These are phyloP conservation scores for Moesziomyces aphidis DNA, from an alignment of 1,284 basidiomycete genomes.

Conservation along the genomic window DNA sequence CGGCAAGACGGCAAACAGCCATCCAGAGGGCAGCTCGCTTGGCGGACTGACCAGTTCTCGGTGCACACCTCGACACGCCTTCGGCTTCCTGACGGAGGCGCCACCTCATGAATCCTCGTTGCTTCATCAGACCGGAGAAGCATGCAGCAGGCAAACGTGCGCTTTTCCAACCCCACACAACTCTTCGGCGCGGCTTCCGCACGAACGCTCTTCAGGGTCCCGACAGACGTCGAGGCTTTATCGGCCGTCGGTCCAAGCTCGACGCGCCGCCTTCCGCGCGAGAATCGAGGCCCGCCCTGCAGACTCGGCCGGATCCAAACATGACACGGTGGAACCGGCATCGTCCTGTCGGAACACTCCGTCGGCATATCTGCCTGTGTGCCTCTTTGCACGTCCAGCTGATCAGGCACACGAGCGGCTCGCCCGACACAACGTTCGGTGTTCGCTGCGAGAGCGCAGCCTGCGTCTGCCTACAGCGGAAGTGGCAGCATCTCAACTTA, in stretches of 20 bases:
- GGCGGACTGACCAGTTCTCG: neutral
- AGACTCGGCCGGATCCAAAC: conserved; percentile 19
- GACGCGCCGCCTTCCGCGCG: conserved; percentile 12
- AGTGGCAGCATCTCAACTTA: no score
- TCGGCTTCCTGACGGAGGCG: no score
- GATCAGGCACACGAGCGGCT: no score
- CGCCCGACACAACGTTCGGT: no score
- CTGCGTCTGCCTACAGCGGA: no score
- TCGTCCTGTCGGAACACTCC: no score
- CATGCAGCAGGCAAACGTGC: no score
- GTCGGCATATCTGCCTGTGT: no score
- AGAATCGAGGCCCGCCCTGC: neutral
- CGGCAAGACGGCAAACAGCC: neutral
- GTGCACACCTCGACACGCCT: neutral
- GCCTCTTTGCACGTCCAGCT: no score
- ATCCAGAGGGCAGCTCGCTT: neutral
- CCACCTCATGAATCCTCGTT: neutral
- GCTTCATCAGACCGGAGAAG: neutral
- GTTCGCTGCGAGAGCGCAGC: no score
- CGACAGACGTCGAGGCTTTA: conserved; percentile 13
- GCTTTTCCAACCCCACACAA: neutral
- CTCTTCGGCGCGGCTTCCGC: neutral
- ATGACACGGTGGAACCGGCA: no score
- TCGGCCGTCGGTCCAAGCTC: conserved; percentile 28
- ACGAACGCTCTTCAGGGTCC: conserved; percentile 13